Base-by-base conservation (phyloP, 208 protist genomes). In the Wallacemonas sp. region DNA sequence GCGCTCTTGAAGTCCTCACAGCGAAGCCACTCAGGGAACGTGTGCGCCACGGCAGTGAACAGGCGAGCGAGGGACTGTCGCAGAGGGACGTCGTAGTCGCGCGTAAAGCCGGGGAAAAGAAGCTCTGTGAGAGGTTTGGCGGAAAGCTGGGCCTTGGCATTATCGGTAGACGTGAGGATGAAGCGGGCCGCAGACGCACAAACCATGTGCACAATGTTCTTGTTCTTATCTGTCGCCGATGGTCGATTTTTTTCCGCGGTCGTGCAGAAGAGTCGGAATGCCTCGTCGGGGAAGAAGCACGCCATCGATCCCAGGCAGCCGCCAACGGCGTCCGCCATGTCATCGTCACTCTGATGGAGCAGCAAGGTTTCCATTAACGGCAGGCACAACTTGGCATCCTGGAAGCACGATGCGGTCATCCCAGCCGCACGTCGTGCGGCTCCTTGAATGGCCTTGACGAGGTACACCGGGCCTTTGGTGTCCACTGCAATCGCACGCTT, bases 391-490 rank as follows among this genome's bases (percentile, higher is more conserved):
- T 41, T 50, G 3, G 46, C 22, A 54, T 78, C 62, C 70, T 72
- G 74, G 32, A 85, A 83, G 50, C 52, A 59, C 8, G 72, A 82
- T 29, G 39, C 12, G 8, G 22, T 20, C 22, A 61, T 65, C 3
- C 64, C 11, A 14, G 67, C 66, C 1, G 77, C 67, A n/a, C 67
- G 39, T 11, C 70, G 49, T 23, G 72, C 67, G 1, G 70, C 72
- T 31, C 74, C 67, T 25, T 77, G 79, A 14, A 90, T 49, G 22
- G 72, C 74, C 54, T 72, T 81, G 68, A 84, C 73, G 65, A 81
- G 86, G 46, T 83, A 71, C 57, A 72, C 71, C 10, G 70, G 50
- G 55, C 77, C 73, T 28, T 67, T 65, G 14, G 65, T 38, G 3
- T 42, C 54, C 3, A 63, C 22, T 22, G 59, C 67, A 2, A 61